Evolutionary conservation across 2,329 filamentous ascomycete species (phyloP).

Genomic region (Niveomyces coronatus): DNA sequence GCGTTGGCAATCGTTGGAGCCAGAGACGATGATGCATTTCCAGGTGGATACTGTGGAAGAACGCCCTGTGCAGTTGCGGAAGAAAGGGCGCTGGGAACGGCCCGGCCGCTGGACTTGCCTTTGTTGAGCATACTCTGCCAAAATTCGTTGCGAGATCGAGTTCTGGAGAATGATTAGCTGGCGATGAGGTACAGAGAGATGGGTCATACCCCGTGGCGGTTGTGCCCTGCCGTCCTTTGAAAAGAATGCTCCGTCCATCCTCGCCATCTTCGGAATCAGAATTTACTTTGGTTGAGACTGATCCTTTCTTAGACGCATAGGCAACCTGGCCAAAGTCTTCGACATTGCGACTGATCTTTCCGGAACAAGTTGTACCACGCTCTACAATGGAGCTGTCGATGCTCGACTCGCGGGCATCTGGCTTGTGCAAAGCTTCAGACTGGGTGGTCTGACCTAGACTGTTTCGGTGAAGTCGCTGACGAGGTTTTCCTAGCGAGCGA

Average conservation of each 20-base stretch:
- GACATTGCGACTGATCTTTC: constrained; percentile 17
- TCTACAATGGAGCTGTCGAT: constrained; percentile 14
- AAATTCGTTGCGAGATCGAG: constrained; percentile 32
- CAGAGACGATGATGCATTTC: constrained; percentile 41
- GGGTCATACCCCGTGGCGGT: constrained; percentile 21
- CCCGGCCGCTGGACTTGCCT: constrained; percentile 36
- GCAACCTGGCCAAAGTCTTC: constrained; percentile 19
- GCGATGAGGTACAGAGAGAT: background rate
- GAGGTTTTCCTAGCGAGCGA: constrained; percentile 11
- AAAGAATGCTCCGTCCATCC: constrained; percentile 25
- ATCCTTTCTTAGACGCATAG: constrained; percentile 1
- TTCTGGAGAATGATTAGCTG: constrained; percentile 17
- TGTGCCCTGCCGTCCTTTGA: constrained; percentile 25
- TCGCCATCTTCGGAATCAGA: constrained; percentile 22
- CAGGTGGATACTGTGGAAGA: constrained; percentile 41
- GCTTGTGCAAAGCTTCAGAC: constrained; percentile 21
- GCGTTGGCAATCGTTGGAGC: constrained; percentile 33
- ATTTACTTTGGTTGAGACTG: constrained; percentile 14
- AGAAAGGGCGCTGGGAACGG: constrained; percentile 37
- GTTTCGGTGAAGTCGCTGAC: constrained; percentile 14
- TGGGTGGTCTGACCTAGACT: constrained; percentile 21
- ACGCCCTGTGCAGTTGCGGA: constrained; percentile 45
- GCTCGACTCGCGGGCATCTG: constrained; percentile 14
- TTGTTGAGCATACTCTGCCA: constrained; percentile 43
- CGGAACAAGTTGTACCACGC: constrained; percentile 15